Base-by-base conservation (phyloP, 202 grass and related monocot genomes). In the Brachypodium distachyon region DNA sequence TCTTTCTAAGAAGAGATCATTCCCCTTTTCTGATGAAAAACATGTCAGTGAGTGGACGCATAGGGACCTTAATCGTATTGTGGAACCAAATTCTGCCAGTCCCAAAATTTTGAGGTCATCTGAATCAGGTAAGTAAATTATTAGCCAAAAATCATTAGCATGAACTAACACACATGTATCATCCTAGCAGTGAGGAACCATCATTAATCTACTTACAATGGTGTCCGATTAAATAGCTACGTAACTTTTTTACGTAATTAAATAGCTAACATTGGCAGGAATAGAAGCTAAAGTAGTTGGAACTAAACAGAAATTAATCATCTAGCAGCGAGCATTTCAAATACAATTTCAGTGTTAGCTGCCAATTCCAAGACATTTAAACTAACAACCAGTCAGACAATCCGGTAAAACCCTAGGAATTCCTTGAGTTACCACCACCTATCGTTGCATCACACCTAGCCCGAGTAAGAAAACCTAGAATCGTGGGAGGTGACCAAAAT, bases 391-490 rank as follows among this genome's bases (percentile, higher is more conserved):
- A 0, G 21, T 11, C 26, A 14, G 38, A 6, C 50, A 81, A 69
- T 67, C 25, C 17, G 3, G 16, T 47, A 36, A 75, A 66, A 63
- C 26, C 17, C 46, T 42, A 17, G 36, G 44, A 11, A 23, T 61
- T 74, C 19, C 22, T 31, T 36, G 12, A 14, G 55, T 48, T 61
- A 37, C 2, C 26, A 52, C 26, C 33, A 40, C 12, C 34, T 4
- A 51, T 10, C 11, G 37, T 42, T 31, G 42, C 73, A 12, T 44
- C 7, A 7, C 34, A 21, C 18, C 40, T 23, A 40, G 28, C 39
- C 17, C 18, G 19, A 34, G 18, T 2, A 54, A 17, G 68, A 14
- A 81, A 82, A 78, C 84, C 85, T 83, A 79, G 9, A 34, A 74
- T 48, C 1, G 27, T 16, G 31, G 38, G 6, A 43, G 46, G 31